Evolutionary conservation across 2,329 filamentous ascomycete species (phyloP).

Genomic region (Elsinoe fawcettii): DNA sequence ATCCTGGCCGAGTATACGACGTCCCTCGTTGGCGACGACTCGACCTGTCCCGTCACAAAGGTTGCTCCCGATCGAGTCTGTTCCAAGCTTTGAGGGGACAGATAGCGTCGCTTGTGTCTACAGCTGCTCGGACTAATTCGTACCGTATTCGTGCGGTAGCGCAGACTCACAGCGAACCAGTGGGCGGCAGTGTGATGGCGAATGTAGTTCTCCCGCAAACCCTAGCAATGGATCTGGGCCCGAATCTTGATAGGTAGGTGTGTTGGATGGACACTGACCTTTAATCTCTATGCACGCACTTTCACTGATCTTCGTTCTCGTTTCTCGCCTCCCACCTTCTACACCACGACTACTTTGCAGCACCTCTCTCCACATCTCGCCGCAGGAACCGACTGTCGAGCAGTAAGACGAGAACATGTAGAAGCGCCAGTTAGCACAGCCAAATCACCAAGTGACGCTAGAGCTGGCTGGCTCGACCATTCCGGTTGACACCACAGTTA

Average conservation of each 20-base stretch:
- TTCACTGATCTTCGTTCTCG: background rate
- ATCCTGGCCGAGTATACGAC: background rate
- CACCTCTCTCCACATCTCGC: background rate
- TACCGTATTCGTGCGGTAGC: background rate
- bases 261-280: background rate
- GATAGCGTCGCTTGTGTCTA: background rate
- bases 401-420: background rate
- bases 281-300: conserved; percentile 11
- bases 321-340: background rate
- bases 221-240: conserved; percentile 1
- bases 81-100: conserved; percentile 5
- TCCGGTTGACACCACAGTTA: background rate
- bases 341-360: background rate
- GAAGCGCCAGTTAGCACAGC: background rate
- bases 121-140: background rate
- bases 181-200: conserved; percentile 12
- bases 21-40: background rate
- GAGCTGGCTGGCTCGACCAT: background rate
- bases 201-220: conserved; percentile 3
- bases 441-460: background rate
- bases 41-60: conserved; percentile 4
- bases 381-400: background rate
- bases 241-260: conserved; percentile 11
- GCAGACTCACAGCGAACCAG: background rate
- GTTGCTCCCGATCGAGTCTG: conserved; percentile 8